Percentiles rank a stretch among this genome's conserved stretches.
Conservation (phyloP, 2,329 filamentous ascomycete genomes). For the Botryotinia calthae region DNA sequence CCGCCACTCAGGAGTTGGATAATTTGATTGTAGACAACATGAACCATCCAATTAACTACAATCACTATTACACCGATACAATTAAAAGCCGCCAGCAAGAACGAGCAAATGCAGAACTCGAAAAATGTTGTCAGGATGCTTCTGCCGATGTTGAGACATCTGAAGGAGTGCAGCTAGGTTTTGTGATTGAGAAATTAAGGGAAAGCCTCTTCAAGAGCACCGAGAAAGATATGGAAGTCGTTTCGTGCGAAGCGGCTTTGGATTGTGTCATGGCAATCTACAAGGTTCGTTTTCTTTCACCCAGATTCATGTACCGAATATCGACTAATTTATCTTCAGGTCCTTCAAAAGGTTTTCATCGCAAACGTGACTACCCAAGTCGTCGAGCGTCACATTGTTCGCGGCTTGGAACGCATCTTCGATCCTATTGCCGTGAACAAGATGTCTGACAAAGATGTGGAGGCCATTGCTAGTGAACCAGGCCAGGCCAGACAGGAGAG, state of each 20-base stretch:
- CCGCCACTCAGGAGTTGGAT: neutral
- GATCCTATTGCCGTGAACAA: slow-evolving; percentile 23
- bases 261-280: slow-evolving; percentile 39
- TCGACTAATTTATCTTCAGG: slow-evolving; percentile 26
- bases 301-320: neutral
- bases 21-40: slow-evolving; percentile 32
- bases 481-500: slow-evolving; percentile 27
- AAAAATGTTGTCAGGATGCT: neutral
- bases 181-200: neutral
- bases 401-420: slow-evolving; percentile 24
- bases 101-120: slow-evolving; percentile 18
- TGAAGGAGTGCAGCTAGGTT: neutral
- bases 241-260: slow-evolving; percentile 37
- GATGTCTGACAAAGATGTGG: slow-evolving; percentile 22
- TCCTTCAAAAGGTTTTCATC: slow-evolving; percentile 38
- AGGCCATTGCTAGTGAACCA: slow-evolving; percentile 35
- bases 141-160: neutral
- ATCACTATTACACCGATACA: slow-evolving; percentile 40
- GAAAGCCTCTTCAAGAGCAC: neutral
- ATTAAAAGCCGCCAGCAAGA: slow-evolving; percentile 30
- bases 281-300: slow-evolving; percentile 32
- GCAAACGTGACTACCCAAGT: slow-evolving; percentile 40
- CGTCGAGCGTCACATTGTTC: slow-evolving; percentile 29
- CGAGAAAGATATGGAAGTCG: slow-evolving; percentile 35
- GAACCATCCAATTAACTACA: slow-evolving; percentile 40